Percentiles rank a stretch among this genome's conserved stretches.
Conservation (phyloP, 345 rosid species). For the Lepidium aucheri region DNA sequence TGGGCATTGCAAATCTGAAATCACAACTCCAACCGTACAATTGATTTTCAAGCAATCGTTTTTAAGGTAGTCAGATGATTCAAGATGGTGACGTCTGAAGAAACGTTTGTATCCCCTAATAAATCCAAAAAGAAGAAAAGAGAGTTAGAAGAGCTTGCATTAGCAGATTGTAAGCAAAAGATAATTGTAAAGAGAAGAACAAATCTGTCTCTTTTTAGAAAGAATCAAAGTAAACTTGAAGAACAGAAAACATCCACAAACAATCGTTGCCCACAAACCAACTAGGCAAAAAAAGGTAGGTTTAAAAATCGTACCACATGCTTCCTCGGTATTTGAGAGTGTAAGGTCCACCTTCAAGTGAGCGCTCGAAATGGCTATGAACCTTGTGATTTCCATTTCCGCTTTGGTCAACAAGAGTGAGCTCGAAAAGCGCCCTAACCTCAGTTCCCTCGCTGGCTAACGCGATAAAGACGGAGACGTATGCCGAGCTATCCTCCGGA, state of each 20-base stretch:
- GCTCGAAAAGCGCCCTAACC: constrained; percentile 85
- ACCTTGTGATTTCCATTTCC: constrained; percentile 85
- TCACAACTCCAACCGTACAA: constrained; percentile 91
- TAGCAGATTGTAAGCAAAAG: background rate
- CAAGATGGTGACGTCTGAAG: constrained; percentile 57
- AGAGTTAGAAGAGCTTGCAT: background rate
- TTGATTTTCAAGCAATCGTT: constrained; percentile 78
- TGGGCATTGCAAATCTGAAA: constrained; percentile 62
- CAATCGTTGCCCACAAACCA: background rate
- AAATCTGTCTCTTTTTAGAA: background rate
- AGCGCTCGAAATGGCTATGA: constrained; percentile 86
- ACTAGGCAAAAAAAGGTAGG: background rate
- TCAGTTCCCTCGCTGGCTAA: constrained; percentile 89
- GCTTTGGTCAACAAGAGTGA: constrained; percentile 84
- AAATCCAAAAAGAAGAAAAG: background rate
- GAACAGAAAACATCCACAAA: background rate
- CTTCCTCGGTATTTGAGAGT: constrained; percentile 74
- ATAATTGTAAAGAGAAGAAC: background rate
- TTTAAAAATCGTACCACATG: constrained; percentile 66
- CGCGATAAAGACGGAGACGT: constrained; percentile 85
- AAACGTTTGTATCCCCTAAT: constrained; percentile 96
- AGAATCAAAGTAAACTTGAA: background rate
- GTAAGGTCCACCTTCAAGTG: constrained; percentile 82
- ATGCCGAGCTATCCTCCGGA: constrained; percentile 59
- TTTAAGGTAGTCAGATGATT: constrained; percentile 74